Conservation (phyloP, 495 filamentous ascomycete genomes). For the Daldinia bambusicola region DNA sequence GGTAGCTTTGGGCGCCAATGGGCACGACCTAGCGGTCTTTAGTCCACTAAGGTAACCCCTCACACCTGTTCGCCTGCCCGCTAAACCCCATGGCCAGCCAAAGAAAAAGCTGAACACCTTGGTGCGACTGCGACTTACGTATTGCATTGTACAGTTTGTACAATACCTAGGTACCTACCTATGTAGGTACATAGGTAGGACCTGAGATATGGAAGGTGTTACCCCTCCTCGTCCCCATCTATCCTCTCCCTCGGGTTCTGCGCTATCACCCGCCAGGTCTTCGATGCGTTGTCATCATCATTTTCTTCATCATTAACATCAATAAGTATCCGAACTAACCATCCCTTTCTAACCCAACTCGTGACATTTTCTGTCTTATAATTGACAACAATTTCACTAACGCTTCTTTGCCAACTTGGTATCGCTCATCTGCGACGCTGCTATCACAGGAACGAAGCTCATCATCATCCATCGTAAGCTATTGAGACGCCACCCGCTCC, state of each 20-base stretch:
- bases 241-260: constrained; percentile 2
- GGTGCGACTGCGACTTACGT: not conserved
- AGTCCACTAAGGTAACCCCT: constrained; percentile 15
- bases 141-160: not conserved
- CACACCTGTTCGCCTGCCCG: not conserved
- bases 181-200: not conserved
- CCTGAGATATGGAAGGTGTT: constrained; percentile 10
- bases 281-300: constrained; percentile 25
- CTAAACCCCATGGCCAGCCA: not conserved
- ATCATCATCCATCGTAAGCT: not conserved
- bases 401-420: not conserved
- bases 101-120: not conserved
- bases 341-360: not conserved
- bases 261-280: constrained; percentile 28
- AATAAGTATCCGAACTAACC: not conserved
- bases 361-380: not conserved
- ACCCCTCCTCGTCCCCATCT: constrained; percentile 30
- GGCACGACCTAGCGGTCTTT: constrained; percentile 6
- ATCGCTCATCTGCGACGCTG: not conserved
- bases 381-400: not conserved
- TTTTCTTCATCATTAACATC: constrained; percentile 5
- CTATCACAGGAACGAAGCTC: not conserved
- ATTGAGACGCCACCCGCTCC: not conserved
- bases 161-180: too few species aligned
- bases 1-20: constrained; percentile 42